Base-by-base conservation (phyloP, 2,329 filamentous ascomycete genomes). In the Claviceps fusiformis region DNA sequence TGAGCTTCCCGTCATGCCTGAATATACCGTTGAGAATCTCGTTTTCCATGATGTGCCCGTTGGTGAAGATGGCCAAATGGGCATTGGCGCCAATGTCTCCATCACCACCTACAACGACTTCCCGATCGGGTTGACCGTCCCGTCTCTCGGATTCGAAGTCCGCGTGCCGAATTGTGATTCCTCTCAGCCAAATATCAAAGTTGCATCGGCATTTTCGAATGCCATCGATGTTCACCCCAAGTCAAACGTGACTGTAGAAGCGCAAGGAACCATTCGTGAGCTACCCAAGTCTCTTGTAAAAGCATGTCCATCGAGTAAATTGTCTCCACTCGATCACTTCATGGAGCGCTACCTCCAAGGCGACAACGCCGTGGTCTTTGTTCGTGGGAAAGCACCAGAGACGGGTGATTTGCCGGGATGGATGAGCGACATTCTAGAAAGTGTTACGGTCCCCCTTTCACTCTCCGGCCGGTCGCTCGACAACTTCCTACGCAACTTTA, bases 401-500 rank as follows among this genome's bases (percentile, higher is more conserved):
- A 77, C 78, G 19, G 73, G 79, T 1, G 75, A 83, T 39, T 87
- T 89, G 0, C 93, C 93, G 0, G 74, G 76, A 49, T 98, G 93
- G 93, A 79, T 96, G 50, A 79, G 80, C 15, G 82, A 91, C 53
- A 77, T 98, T 27, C 73, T 97, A 43, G 83, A 84, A 49, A 89
- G 87, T 61, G 80, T 97, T 53, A 91, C 85, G 0, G 77, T 97
- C 0, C 90, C 91, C 3, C 74, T 97, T 7, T 86, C 89, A 6
- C 87, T 97, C 59, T 88, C 89, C 0, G 89, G 89, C 5, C 82
- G 84, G 56, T 84, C 84, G 0, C 85, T 96, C 62, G 89, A 90
- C 60, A 83, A 87, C 60, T 73, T 95, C 17, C 86, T 98, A 65
- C 86, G 85, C 61, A 92, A 93, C 62, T 96, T 97, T 66, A 87